A percentile compares a stretch with the other conserved stretches of the same genome.
phyloP scores from a whole-genome alignment of 306 rosid species.

The Potentilla sterilis region DNA sequence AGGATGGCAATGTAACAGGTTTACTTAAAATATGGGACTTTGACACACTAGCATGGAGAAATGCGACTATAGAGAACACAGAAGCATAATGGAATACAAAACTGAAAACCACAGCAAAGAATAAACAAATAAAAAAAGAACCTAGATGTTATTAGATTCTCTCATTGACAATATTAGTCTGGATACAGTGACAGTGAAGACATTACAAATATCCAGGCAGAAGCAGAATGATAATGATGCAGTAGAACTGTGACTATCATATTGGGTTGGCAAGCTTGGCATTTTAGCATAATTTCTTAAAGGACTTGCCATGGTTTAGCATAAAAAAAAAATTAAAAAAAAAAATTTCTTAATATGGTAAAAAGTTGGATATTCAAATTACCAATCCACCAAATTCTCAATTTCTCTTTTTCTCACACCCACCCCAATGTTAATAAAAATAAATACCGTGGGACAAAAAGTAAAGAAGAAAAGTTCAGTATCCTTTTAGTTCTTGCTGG shows the following conservation, averaged over 20 bases:
- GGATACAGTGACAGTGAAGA: neutral
- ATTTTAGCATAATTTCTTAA: neutral
- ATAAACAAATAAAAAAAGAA: neutral
- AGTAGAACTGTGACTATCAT: neutral
- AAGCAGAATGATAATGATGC: neutral
- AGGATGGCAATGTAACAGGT: conserved; percentile 10
- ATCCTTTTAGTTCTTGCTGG: neutral
- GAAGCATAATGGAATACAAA: neutral
- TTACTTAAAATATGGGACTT: neutral
- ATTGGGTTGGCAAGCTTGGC: neutral
- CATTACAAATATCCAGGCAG: neutral
- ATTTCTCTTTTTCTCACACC: neutral
- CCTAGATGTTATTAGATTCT: neutral
- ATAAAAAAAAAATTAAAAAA: no score
- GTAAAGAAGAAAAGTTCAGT: neutral
- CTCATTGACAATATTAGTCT: neutral
- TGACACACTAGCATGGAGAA: neutral
- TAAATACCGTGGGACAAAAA: neutral
- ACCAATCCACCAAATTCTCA: neutral
- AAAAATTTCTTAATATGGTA: neutral
- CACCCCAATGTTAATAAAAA: neutral
- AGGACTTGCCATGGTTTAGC: neutral
- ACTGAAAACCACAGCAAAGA: neutral
- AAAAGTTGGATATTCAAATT: neutral
- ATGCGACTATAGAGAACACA: neutral